phyloP scores from a whole-genome alignment of 2,329 filamentous ascomycete species.

The Zasmidium cellare region DNA sequence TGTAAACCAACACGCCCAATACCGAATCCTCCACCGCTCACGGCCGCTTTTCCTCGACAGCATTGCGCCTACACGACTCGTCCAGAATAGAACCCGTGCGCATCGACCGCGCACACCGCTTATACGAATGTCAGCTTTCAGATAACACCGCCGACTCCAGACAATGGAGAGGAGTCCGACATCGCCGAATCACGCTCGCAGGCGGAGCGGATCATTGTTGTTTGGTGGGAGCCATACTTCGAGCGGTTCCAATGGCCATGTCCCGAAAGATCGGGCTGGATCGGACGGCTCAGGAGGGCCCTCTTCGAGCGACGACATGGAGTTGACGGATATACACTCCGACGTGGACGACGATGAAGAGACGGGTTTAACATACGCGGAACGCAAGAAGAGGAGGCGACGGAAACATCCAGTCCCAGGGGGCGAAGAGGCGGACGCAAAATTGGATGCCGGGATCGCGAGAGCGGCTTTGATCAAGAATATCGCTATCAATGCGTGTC shows the following conservation, averaged over 20 bases:
- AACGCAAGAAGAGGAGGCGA: constrained; percentile 62
- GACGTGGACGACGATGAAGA: constrained; percentile 69
- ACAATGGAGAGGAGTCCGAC: constrained; percentile 3
- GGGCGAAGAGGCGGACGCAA: constrained; percentile 57
- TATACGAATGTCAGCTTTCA: background rate
- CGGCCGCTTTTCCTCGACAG: background rate
- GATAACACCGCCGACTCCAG: constrained; percentile 2
- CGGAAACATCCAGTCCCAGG: constrained; percentile 62
- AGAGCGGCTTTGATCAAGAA: constrained; percentile 71
- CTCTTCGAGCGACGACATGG: constrained; percentile 16
- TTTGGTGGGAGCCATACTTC: background rate
- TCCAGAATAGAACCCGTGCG: background rate
- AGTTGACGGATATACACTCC: constrained; percentile 19
- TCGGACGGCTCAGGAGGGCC: constrained; percentile 5
- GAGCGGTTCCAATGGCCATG: background rate
- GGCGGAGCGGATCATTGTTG: constrained; percentile 8
- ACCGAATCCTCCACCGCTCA: background rate
- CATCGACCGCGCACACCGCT: background rate
- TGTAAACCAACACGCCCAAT: background rate
- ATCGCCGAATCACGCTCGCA: constrained; percentile 4
- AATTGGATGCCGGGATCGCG: constrained; percentile 67
- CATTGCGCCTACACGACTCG: background rate
- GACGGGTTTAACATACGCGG: constrained; percentile 75
- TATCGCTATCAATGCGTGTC: constrained; percentile 70
- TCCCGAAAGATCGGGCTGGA: constrained; percentile 3